Percentiles rank a stretch among this genome's conserved stretches.
phyloP scores from a whole-genome alignment of 805 yeast species.

The Kazachstania kunashirensis region DNA sequence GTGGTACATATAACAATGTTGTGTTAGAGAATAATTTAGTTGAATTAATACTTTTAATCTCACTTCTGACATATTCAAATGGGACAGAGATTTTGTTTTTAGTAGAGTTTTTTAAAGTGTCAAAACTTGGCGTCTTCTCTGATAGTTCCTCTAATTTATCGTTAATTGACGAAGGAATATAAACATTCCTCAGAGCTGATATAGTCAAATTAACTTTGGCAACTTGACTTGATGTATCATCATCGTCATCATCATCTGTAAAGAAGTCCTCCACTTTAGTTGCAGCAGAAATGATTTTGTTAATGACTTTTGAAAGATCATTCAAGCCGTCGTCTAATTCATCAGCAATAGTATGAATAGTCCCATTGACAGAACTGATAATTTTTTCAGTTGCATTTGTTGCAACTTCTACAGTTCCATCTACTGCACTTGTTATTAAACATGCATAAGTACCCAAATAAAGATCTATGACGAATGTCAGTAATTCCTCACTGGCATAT shows the following conservation, averaged over 20 bases:
- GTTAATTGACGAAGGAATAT: slow-evolving; percentile 59
- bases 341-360: slow-evolving; percentile 43
- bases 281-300: slow-evolving; percentile 43
- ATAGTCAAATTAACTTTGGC: slow-evolving; percentile 51
- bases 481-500: slow-evolving; percentile 47
- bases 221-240: slow-evolving; percentile 22
- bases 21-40: slow-evolving; percentile 18
- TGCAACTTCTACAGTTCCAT: slow-evolving; percentile 64
- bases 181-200: slow-evolving; percentile 42
- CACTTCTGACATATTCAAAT: slow-evolving; percentile 39
- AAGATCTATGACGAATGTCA: slow-evolving; percentile 59
- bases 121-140: slow-evolving; percentile 54
- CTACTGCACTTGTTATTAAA: slow-evolving; percentile 61
- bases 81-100: slow-evolving; percentile 48
- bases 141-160: slow-evolving; percentile 43
- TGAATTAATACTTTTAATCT: slow-evolving; percentile 30
- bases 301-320: slow-evolving; percentile 48
- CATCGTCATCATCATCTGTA: slow-evolving; percentile 33
- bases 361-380: slow-evolving; percentile 49
- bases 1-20: slow-evolving; percentile 35
- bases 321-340: slow-evolving; percentile 60
- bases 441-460: slow-evolving; percentile 84
- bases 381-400: slow-evolving; percentile 61
- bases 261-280: slow-evolving; percentile 49
- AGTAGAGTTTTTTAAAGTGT: slow-evolving; percentile 51